These are phyloP conservation scores for Cornus florida DNA, from an alignment of 148 eudicot genomes.

Conservation along the genomic window DNA sequence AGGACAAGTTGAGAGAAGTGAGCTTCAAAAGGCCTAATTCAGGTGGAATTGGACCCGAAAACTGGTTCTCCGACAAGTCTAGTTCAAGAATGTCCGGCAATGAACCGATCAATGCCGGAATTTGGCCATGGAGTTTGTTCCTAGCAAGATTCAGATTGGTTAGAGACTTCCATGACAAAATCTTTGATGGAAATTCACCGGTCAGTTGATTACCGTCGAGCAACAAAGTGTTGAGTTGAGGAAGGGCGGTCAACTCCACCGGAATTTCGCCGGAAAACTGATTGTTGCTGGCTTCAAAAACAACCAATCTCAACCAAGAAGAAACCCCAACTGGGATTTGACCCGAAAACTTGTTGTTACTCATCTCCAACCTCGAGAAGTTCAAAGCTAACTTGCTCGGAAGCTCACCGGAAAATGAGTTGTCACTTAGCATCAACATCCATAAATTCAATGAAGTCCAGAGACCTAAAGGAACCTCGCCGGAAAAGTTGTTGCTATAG, in stretches of 20 bases:
- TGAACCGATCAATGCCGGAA: constrained; percentile 24
- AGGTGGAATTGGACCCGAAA: constrained; percentile 31
- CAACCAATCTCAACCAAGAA: no score
- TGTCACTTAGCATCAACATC: constrained; percentile 31
- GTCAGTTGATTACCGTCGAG: constrained; percentile 28
- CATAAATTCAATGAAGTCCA: constrained; percentile 42
- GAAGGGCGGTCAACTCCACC: constrained; percentile 37
- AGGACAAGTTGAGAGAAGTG: constrained; percentile 25
- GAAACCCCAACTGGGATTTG: constrained; percentile 43
- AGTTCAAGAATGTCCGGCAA: constrained; percentile 23
- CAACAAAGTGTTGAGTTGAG: constrained; percentile 11
- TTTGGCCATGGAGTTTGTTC: constrained; percentile 28
- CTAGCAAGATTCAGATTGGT: constrained; percentile 25
- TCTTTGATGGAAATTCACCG: constrained; percentile 22
- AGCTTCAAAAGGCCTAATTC: constrained; percentile 23
- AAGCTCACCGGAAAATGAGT: constrained; percentile 51
- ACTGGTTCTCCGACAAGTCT: constrained; percentile 29
- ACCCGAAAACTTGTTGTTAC: constrained; percentile 57
- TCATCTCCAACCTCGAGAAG: constrained; percentile 41
- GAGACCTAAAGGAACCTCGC: constrained; percentile 50
- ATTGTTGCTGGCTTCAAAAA: constrained; percentile 58
- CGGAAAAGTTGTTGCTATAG: constrained; percentile 41
- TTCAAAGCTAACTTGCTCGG: constrained; percentile 47
- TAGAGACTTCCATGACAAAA: constrained; percentile 21
- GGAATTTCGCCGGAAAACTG: constrained; percentile 50